phyloP scores from a whole-genome alignment of 2,329 filamentous ascomycete species.

The Diaporthe citri region DNA sequence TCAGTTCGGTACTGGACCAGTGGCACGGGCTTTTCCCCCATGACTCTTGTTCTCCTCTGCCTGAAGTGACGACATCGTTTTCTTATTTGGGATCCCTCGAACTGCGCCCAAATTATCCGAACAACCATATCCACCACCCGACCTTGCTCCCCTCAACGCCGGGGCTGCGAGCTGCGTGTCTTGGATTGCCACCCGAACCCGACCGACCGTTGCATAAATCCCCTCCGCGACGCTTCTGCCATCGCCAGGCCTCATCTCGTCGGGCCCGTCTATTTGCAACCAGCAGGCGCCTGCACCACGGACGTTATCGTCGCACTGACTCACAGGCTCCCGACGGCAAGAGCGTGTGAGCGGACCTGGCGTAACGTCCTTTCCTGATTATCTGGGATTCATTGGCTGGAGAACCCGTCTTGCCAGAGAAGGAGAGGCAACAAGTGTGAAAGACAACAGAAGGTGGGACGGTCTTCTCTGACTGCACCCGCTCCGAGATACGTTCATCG shows the following conservation, averaged over 20 bases:
- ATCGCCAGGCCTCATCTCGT: constrained; percentile 1
- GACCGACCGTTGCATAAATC: constrained; percentile 15
- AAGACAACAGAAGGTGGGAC: constrained; percentile 19
- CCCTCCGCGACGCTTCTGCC: background rate
- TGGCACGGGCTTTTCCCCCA: constrained; percentile 30
- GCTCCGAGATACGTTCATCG: constrained; percentile 19
- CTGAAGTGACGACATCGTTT: constrained; percentile 35
- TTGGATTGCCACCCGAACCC: constrained; percentile 26
- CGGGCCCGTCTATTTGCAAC: constrained; percentile 5
- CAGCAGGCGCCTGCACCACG: constrained; percentile 13
- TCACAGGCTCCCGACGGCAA: constrained; percentile 37
- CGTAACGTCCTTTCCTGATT: constrained; percentile 28
- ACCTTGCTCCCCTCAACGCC: constrained; percentile 1
- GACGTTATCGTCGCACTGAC: constrained; percentile 34
- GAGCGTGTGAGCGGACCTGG: constrained; percentile 34
- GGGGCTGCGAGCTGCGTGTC: constrained; percentile 18
- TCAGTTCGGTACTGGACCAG: constrained; percentile 10
- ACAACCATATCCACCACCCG: constrained; percentile 15
- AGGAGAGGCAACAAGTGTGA: background rate
- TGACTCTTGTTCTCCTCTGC: constrained; percentile 30
- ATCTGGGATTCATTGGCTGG: constrained; percentile 30
- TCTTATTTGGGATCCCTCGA: constrained; percentile 29
- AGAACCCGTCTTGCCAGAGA: constrained; percentile 5
- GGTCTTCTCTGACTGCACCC: constrained; percentile 30
- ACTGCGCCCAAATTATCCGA: constrained; percentile 26